Evolutionary conservation across 805 yeast species (phyloP), one percentile per base, ranked within the genome.

Genomic region (Starmerella tilneyi): DNA sequence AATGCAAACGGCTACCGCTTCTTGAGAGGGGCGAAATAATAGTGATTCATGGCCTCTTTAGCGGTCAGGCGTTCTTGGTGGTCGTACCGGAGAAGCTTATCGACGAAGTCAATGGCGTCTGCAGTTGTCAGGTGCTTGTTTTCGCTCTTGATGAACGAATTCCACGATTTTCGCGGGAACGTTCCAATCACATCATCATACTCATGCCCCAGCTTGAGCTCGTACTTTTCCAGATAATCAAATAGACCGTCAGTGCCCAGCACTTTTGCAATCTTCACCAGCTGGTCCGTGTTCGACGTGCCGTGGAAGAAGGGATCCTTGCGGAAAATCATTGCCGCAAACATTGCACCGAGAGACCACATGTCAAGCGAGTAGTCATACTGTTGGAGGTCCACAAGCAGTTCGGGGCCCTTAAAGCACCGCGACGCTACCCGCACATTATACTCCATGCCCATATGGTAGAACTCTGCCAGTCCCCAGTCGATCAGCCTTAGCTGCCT

Each of bases 391-490:
- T 86, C 86, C 9, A 86, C 84, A 47, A 86, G 70, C 53, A 86
- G 69, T 65, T 86, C 96, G 1, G 96, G 96, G 9, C 94, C 95
- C 66, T 86, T 86, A 65, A 81, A 85, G 64, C 84, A 85, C 49
- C 96, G 74, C 5, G 94, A 81, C 0, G 96, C 95, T 28, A 86
- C 96, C 50, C 96, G 73, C 19, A 84, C 94, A 58, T 86, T 86
- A 65, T 84, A 86, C 54, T 84, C 94, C 41, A 81, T 82, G 5
- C 89, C 92, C 2, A 82, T 80, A 60, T 86, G 95, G 63, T 86
- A 86, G 59, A 83, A 86, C 62, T 86, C 96, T 7, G 95, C 95
- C 49, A 86, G 67, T 13, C 96, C 96, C 96, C 96, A 86, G 66
- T 86, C 96, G 52, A 86, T 86, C 45, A 86, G 73, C 56, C 89